These are phyloP conservation scores for Rhodotorula sp. DNA, from an alignment of 1,284 basidiomycete genomes.

Conservation along the genomic window DNA sequence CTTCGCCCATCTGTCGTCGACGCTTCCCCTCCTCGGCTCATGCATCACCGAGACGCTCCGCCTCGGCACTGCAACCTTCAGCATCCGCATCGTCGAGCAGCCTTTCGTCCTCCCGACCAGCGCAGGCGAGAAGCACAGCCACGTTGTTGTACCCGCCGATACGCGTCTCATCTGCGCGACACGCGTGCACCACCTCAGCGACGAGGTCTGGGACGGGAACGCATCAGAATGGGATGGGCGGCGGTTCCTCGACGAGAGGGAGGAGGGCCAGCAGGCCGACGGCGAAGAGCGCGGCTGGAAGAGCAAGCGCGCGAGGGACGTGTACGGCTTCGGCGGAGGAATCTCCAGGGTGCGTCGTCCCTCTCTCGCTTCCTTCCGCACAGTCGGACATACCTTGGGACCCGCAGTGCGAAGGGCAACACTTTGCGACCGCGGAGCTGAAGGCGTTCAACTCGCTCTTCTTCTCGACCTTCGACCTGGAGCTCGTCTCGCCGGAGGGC, in stretches of 20 bases:
- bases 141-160: conserved; percentile 13
- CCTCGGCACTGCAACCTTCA: conserved; percentile 48
- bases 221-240: conserved; percentile 33
- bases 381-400: no score
- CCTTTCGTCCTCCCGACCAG: conserved; percentile 7
- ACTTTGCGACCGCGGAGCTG: conserved; percentile 36
- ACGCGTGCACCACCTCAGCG: conserved; percentile 29
- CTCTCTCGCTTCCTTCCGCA: no score
- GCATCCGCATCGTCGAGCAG: conserved; percentile 48
- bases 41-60: conserved; percentile 52
- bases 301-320: conserved; percentile 20
- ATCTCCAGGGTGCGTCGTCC: conserved; percentile 31
- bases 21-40: conserved; percentile 46
- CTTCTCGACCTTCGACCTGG: conserved; percentile 26
- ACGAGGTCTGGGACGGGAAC: conserved; percentile 21
- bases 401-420: conserved; percentile 40
- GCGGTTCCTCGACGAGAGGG: conserved; percentile 33
- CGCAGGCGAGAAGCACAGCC: neutral
- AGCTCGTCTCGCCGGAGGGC: neutral
- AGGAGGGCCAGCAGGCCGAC: neutral
- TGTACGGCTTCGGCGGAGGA: conserved; percentile 42
- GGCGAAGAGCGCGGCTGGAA: neutral
- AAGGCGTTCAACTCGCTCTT: conserved; percentile 29
- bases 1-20: conserved; percentile 36
- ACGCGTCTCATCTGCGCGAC: conserved; percentile 31